Base-by-base conservation (phyloP, 1,284 basidiomycete species). In the Schizophyllum commune region DNA sequence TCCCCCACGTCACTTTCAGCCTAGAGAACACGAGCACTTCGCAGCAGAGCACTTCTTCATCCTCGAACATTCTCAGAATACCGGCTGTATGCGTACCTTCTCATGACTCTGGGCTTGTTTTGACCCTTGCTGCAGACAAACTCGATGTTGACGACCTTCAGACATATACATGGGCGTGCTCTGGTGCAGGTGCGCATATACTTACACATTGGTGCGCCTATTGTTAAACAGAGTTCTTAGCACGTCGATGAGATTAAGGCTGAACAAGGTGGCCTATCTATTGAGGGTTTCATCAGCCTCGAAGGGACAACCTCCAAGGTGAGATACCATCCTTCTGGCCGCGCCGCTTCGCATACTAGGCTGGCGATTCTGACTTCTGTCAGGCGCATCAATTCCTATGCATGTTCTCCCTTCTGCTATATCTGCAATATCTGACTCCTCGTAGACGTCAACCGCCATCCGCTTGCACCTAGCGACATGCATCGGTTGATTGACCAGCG, bases 371-470 rank as follows among this genome's bases (percentile, higher is more conserved):
- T 32, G 17, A 17, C 59, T 55, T 17, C 32, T 55, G 54, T 59
- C 66, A 94, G 92, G 71, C 80, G n/a, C 83, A 91, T 72, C 93
- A 95, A 72, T 91, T 88, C 73, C 73, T 96, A 55, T 95, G 93
- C 92, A 70, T 66, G 86, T 72, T 19, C 34, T 60, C 52, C 61
- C 27, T 47, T 47, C 58, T 57, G 32, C 60, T 52, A 59, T 52
- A 61, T 55, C 53, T 27, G 53, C 20, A 57, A 17, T 21, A 27
- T 65, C 34, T 53, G 22, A 27, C 53, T 34, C 34, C n/a, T 32
- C 19, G 19, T 66, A 96, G 94, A 91, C 69, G 79, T 96, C 70
- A 96, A 97, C 72, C 78, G 78, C n/a, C 90, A 92, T 68, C 86
- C 86, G 1, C 72, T 96, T 33, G 76, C 83, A 11, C 67, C 71